Percentiles rank a stretch among this genome's conserved stretches.
phyloP scores from a whole-genome alignment of 2,329 filamentous ascomycete genomes.

The Fusarium palustre region DNA sequence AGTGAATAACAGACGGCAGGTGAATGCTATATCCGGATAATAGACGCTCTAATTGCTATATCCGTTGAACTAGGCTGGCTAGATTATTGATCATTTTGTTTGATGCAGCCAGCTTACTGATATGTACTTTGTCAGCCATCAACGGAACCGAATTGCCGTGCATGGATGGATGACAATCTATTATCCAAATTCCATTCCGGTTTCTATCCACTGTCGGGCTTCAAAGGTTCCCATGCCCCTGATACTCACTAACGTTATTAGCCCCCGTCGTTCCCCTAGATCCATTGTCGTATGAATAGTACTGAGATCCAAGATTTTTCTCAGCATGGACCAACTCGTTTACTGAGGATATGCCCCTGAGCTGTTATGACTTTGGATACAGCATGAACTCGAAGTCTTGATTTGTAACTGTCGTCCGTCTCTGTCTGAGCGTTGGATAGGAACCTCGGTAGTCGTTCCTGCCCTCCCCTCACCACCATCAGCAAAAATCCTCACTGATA shows the following conservation, averaged over 20 bases:
- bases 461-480: not conserved
- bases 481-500: not conserved
- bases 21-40: slow-evolving; percentile 28
- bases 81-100: not conserved
- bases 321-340: slow-evolving; percentile 16
- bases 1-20: not conserved
- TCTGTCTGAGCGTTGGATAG: not conserved
- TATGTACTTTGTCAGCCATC: slow-evolving; percentile 28
- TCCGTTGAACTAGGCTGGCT: slow-evolving; percentile 6
- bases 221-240: slow-evolving; percentile 26
- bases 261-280: slow-evolving; percentile 31
- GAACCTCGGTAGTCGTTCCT: too few species aligned
- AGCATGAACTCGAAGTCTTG: not conserved
- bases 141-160: slow-evolving; percentile 35
- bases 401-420: not conserved
- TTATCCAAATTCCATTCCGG: slow-evolving; percentile 8
- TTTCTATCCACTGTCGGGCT: slow-evolving; percentile 42
- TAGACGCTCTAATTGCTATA: slow-evolving; percentile 29
- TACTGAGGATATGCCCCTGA: slow-evolving; percentile 20
- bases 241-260: slow-evolving; percentile 3
- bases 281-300: slow-evolving; percentile 6
- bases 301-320: slow-evolving; percentile 7
- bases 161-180: not conserved
- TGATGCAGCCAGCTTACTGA: slow-evolving; percentile 6
- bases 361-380: not conserved